Base-by-base conservation (phyloP, 1,139 yeast genomes). In the Blastobotrys apis region DNA sequence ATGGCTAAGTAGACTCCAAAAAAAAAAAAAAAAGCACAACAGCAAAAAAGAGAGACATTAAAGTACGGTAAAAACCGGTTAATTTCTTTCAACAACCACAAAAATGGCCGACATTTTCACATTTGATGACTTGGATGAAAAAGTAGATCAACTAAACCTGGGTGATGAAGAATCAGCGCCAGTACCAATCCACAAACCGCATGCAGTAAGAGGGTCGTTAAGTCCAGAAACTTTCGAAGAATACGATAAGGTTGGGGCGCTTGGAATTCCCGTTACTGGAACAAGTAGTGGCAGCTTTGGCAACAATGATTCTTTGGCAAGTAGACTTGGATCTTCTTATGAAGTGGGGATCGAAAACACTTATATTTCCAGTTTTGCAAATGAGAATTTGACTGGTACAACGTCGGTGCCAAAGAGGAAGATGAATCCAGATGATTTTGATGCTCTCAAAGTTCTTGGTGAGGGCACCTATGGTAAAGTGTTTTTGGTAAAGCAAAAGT, bases 381-480 rank as follows among this genome's bases (percentile, higher is more conserved):
- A 44, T 15, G 45, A 48, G 20, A 44, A 35, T 38, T 39, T 41
- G 31, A 35, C 40, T 13, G 44, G 13, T 5, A 6, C 23, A 6
- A 10, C 15, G 8, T 8, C 29, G 15, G 43, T 33, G 31, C 42
- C 30, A 37, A 49, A 23, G 36, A 41, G 39, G 37, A 52, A 67
- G 58, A 52, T 63, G 52, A 52, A 47, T 5, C 71, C 78, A 1
- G 56, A 70, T 1, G 95, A 88, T 60, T 88, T 88, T 57, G 81
- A 77, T 52, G 84, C 85, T 1, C 66, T 88, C 9, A 83, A 80
- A 62, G 94, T 87, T 0, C 69, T 88, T n/a, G 97, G 97, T 0
- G 78, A 81, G 51, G 97, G 97, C 2, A 88, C 95, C 12, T 88
- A 86, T 57, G 97, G 97, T 4, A 87, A 86, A 60, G 97, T 88